Conservation (phyloP, 2,329 filamentous ascomycete genomes). For the Penicillium sp. region DNA sequence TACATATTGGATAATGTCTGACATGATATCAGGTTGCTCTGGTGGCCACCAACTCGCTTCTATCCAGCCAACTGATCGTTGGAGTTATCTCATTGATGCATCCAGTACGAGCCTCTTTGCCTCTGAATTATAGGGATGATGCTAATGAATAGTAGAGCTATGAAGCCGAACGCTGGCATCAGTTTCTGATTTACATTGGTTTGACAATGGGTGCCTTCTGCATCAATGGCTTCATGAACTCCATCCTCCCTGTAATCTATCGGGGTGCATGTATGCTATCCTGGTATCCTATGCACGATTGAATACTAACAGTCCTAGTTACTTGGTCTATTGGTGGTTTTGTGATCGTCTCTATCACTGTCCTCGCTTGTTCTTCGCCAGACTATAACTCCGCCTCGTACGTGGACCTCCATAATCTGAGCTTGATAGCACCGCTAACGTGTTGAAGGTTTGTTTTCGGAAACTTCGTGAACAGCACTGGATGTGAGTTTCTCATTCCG, state of each 20-base stretch:
- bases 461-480: constrained; percentile 68
- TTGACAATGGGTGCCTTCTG: constrained; percentile 64
- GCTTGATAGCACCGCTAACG: constrained; percentile 28
- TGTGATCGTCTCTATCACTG: constrained; percentile 69
- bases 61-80: constrained; percentile 69
- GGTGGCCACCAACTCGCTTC: constrained; percentile 68
- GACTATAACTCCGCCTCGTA: constrained; percentile 67
- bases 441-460: constrained; percentile 56
- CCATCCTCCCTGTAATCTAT: constrained; percentile 66
- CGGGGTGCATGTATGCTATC: constrained; percentile 59
- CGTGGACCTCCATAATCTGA: neutral
- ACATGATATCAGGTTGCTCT: constrained; percentile 51
- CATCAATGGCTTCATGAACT: constrained; percentile 68
- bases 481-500: constrained; percentile 50
- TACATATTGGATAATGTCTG: constrained; percentile 13
- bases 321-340: constrained; percentile 73
- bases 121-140: neutral
- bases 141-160: constrained; percentile 45
- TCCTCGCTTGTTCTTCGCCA: constrained; percentile 67
- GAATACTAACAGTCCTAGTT: constrained; percentile 40
- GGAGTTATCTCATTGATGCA: constrained; percentile 67
- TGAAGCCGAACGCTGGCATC: constrained; percentile 65
- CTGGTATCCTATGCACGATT: neutral
- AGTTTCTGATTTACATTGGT: constrained; percentile 72
- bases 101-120: constrained; percentile 35